Evolutionary conservation across 2,329 filamentous ascomycete genomes (phyloP), one percentile per base, ranked within the genome.

Genomic region (Aspergillus amoenus): DNA sequence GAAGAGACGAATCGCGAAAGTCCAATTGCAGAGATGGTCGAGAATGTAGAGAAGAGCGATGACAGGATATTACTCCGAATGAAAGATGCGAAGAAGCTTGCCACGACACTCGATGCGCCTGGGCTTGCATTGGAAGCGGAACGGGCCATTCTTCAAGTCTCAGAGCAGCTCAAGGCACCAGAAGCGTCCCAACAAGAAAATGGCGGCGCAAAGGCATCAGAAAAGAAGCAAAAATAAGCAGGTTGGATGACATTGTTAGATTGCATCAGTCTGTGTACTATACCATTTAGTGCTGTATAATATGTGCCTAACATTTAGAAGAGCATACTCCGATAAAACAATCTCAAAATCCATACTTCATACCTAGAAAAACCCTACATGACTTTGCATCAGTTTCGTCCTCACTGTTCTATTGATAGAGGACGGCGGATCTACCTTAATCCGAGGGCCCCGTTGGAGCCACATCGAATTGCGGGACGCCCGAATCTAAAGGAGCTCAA

Each of bases 71-170:
- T 78, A 24, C 68, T 77, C 43, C 68, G 72, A 42, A 72, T 70
- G 60, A 70, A 72, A 15, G 81, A 86, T 64, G 83, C 85, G 2
- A 81, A 79, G 61, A 76, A 80, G 56, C 79, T 90, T 55, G 84
- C 85, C 18, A 77, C 86, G 55, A 82, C 81, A 6, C 75, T 93
- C 27, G 79, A 87, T 5, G 81, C 91, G 39, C 89, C 89, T 0
- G 87, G 89, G 55, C 79, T 93, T 24, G 84, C 86, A 54, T 78
- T 87, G 15, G 90, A 93, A 70, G 80, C 92, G 0, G 89, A 93
- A 68, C 79, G 90, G 43, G 90, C 90, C 5, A 85, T 91, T 57
- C 86, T 86, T 79, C 90, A 93, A 73, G 87, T 93, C 2, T 81
- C 72, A 34, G 70, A 75, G 54, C 69, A 75, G 40, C 64, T 78